These are phyloP conservation scores for Penicillium sp. DNA, from an alignment of 2,329 filamentous ascomycete genomes.

Conservation along the genomic window DNA sequence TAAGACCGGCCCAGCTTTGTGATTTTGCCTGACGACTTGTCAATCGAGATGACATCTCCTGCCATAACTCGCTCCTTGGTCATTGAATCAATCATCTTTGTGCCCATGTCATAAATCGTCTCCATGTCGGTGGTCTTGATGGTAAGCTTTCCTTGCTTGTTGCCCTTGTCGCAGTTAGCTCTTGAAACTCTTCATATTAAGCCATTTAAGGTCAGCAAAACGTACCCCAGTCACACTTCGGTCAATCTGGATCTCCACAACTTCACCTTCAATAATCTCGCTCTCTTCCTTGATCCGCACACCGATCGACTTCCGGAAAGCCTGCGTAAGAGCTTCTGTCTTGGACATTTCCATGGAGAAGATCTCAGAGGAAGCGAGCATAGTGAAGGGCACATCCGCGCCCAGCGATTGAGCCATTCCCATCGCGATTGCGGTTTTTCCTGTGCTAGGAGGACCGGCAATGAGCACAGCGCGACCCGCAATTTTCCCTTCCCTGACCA, in stretches of 20 bases:
- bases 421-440: constrained; percentile 98
- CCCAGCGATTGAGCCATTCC: constrained; percentile 96
- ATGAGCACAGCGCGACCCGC: constrained; percentile 91
- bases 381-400: constrained; percentile 90
- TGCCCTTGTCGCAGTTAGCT: constrained; percentile 50
- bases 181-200: background rate
- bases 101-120: constrained; percentile 98
- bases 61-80: constrained; percentile 99
- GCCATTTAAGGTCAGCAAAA: background rate
- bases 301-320: constrained; percentile 97
- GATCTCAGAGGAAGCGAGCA: constrained; percentile 91
- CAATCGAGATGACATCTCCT: constrained; percentile 95
- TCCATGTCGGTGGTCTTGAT: constrained; percentile 99
- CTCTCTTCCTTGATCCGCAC: constrained; percentile 98
- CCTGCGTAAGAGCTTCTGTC: constrained; percentile 94
- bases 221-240: constrained; percentile 80
- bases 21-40: constrained; percentile 97
- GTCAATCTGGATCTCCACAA: constrained; percentile 98
- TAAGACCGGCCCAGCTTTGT: constrained; percentile 94
- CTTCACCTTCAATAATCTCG: constrained; percentile 98
- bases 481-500: constrained; percentile 99
- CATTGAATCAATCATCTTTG: constrained; percentile 99
- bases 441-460: constrained; percentile 90
- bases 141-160: constrained; percentile 97
- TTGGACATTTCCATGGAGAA: constrained; percentile 99